Evolutionary conservation across 176 grass and related monocot species (phyloP), one percentile per base, ranked within the genome.

Genomic region (Cenchrus fungigraminus): DNA sequence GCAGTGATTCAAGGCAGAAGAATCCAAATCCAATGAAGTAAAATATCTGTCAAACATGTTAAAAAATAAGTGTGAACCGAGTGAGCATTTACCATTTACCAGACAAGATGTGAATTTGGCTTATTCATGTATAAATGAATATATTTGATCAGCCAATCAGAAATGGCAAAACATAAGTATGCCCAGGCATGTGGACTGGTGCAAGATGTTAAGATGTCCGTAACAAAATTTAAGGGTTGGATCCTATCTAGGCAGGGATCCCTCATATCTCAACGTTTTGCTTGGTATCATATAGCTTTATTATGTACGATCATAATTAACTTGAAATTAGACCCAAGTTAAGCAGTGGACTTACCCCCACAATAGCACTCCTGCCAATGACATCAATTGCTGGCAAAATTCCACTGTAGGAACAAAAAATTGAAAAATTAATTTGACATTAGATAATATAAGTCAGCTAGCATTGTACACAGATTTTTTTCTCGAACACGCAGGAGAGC

Each of bases 1-100:
- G 81, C 69, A 99, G 91, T 68, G 77, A 81, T 76, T 99, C 97
- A 15, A 99, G 64, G 68, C 92, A 96, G 88, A 99, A 97, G 63
- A 99, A 76, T 71, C 86, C 97, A 64, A 97, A 99, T 65, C 94
- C 94, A 83, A 99, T 81, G n/a, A 99, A 94, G 75, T 99, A 99
- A 77, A 99, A 96, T 84, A 99, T 91, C 94, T 99, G 73, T 63
- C 76, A 67, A 14, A 71, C 87, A 46, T 55, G 78, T 82, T 20
- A n/a, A 45, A 29, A 31, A 63, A 77, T 79, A 47, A 79, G 13
- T 68, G 15, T 73, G 46, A 79, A 37, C 77, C 77, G 56, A 78
- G 44, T 67, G 42, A 53, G 31, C 12, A 80, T 40, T 40, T 54
- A 14, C 52, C 3, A 4, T 1, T 55, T 69, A 68, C 5, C 1